Evolutionary conservation across 495 filamentous ascomycete genomes (phyloP), one percentile per base, ranked within the genome.

Genomic region (Penicillium paxilli): DNA sequence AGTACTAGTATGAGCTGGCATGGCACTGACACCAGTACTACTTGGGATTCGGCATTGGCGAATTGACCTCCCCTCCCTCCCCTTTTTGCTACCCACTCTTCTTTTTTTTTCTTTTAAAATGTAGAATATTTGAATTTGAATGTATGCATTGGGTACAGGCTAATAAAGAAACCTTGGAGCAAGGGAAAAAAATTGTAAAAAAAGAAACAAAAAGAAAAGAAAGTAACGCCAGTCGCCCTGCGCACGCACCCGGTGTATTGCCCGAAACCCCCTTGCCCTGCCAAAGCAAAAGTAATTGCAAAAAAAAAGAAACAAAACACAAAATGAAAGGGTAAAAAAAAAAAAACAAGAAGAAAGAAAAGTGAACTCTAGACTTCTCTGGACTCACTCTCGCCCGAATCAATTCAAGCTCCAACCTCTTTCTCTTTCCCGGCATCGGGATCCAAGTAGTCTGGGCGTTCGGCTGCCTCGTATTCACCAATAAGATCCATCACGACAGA

Each of bases 391-490:
- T 38, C 10, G 2, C 30, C 30, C n/a, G 11, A 11, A n/a, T 16
- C 54, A 51, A 33, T 45, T 62, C 54, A 73, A 24, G 65, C 66
- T 17, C 60, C 68, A 2, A 66, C 38, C 41, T 80, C 74, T 38
- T 72, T 77, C 30, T 77, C 77, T 56, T 77, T 77, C 9, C 81
- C 83, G 4, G 76, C 75, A 51, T 84, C 85, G 1, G 83, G 84
- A 56, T 89, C 87, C 23, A 98, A 74, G 71, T 98, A 98, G 62
- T 90, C 83, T 49, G 89, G 84, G 63, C 86, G 81, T 72, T 98
- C 94, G 17, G 94, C 94, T 19, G 92, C 93, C 72, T 98, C 94
- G 66, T 98, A 98, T 76, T 98, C 94, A 19, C 81, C 83, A 53
- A 97, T 90, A 19, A 96, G 75, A 61, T 95, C 92, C 62, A 83